A percentile compares a stretch with the other conserved stretches of the same genome.
phyloP scores from a whole-genome alignment of 371 early-diverging fungal species.

The Blakeslea trispora region DNA sequence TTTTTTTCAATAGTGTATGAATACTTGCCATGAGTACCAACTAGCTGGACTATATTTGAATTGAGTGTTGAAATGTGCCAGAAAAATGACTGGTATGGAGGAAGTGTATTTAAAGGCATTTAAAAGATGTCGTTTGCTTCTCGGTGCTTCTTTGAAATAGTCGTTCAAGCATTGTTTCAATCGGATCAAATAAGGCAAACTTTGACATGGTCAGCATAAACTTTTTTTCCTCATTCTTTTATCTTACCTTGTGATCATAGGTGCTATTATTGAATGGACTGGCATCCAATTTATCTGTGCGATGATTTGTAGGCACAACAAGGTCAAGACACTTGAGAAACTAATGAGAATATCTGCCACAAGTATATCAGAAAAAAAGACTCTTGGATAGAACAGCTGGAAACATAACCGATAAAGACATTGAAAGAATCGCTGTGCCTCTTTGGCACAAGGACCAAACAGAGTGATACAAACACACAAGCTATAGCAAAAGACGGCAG shows the following conservation, averaged over 20 bases:
- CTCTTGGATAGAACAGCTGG: conserved; percentile 22
- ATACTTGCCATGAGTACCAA: conserved; percentile 24
- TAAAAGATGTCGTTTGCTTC: conserved; percentile 70
- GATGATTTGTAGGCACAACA: conserved; percentile 42
- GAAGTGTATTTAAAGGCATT: conserved; percentile 88
- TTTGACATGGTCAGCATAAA: conserved; percentile 13
- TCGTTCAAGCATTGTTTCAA: conserved; percentile 81
- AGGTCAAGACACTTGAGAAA: conserved; percentile 80
- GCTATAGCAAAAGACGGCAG: conserved; percentile 1
- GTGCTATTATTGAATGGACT: conserved; percentile 47
- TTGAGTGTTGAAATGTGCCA: too few relatives aligned
- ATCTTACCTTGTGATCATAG: conserved; percentile 56
- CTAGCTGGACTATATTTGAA: conserved; percentile 43
- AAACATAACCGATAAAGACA: neutral
- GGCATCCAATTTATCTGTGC: neutral
- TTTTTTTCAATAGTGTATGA: conserved; percentile 23
- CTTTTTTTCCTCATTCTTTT: neutral
- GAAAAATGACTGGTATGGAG: conserved; percentile 85
- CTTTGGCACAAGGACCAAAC: conserved; percentile 3
- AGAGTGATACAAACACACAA: neutral
- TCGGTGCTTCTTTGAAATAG: conserved; percentile 48
- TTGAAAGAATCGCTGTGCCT: neutral
- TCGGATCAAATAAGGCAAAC: conserved; percentile 82
- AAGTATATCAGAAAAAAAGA: conserved; percentile 80
- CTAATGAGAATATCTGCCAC: conserved; percentile 91